Evolutionary conservation across 495 filamentous ascomycete genomes (phyloP), one percentile per base, ranked within the genome.

Genomic region (Lasiosphaeria hispida): DNA sequence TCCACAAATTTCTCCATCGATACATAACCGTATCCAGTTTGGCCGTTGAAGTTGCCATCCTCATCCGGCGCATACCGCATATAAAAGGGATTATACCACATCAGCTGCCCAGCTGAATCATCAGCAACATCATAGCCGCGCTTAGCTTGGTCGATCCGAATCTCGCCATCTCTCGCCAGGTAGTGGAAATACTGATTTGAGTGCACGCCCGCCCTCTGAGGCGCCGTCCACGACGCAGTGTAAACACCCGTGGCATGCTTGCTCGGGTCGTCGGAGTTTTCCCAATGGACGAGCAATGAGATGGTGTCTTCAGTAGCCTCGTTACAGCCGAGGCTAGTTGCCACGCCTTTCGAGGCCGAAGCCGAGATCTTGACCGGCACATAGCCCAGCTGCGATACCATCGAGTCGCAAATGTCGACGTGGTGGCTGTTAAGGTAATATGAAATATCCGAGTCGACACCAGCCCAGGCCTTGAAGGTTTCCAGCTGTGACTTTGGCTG

Each of bases 151-250:
- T 97, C 89, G 56, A 92, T 84, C 48, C 89, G 83, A 66, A 97
- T 85, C 74, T 97, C 92, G 58, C 92, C 92, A 33, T 84, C 83
- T 53, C 82, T 77, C 3, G 81, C 92, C 80, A 97, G 87, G 69
- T 92, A 96, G 65, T 96, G 92, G 79, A 96, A 96, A 72, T 96
- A 96, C 76, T 96, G 92, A 64, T 96, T 96, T 5, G 86, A 90
- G 68, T 96, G 92, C 14, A 97, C 92, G 13, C 92, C 92, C 0
- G 92, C 92, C 63, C 84, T 87, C 70, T 93, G 89, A 11, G 92
- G 92, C 17, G 92, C 92, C 1, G 91, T 96, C 92, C 92, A 97
- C 44, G 87, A 91, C 30, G 92, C 90, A 0, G 92, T 97, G 66
- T 96, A 96, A 1, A 96, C 90, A n/a, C 85, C 92, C 8, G 90